Percentiles rank a stretch among this genome's conserved stretches.
Evolutionary conservation across 2,329 filamentous ascomycete species (phyloP).

Genomic region (Delphinella strobiligena): DNA sequence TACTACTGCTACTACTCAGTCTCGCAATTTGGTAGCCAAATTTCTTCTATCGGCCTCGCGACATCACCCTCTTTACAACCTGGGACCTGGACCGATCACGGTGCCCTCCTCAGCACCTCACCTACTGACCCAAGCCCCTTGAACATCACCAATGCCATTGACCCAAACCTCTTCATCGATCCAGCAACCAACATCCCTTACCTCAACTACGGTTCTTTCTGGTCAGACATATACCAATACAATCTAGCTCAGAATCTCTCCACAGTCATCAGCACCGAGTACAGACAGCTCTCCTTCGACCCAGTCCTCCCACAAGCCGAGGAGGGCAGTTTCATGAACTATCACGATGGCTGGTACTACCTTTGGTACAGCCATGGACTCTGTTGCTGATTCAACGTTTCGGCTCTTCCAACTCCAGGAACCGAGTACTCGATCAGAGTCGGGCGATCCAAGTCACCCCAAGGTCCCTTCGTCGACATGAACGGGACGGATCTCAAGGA

Average conservation of each 20-base stretch:
- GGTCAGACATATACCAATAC: conserved; percentile 51
- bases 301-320: conserved; percentile 38
- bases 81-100: conserved; percentile 50
- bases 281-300: conserved; percentile 39
- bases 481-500: conserved; percentile 39
- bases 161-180: conserved; percentile 29
- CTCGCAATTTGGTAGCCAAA: conserved; percentile 47
- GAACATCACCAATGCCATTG: conserved; percentile 41
- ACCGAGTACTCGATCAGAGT: conserved; percentile 54
- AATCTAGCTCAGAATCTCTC: conserved; percentile 29
- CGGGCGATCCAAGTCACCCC: conserved; percentile 42
- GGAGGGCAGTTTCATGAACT: conserved; percentile 46
- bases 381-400: conserved; percentile 47
- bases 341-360: conserved; percentile 48
- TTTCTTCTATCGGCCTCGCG: conserved; percentile 49
- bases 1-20: conserved; percentile 57
- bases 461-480: conserved; percentile 45
- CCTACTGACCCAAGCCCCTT: conserved; percentile 13
- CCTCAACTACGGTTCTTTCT: conserved; percentile 57
- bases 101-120: conserved; percentile 37
- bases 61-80: conserved; percentile 37
- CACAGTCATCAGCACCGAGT: conserved; percentile 43
- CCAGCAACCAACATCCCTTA: conserved; percentile 29
- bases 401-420: conserved; percentile 38
- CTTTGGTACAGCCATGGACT: conserved; percentile 50